phyloP scores from a whole-genome alignment of 192 early-diverging fungal species.

The Spinellus fusiger region DNA sequence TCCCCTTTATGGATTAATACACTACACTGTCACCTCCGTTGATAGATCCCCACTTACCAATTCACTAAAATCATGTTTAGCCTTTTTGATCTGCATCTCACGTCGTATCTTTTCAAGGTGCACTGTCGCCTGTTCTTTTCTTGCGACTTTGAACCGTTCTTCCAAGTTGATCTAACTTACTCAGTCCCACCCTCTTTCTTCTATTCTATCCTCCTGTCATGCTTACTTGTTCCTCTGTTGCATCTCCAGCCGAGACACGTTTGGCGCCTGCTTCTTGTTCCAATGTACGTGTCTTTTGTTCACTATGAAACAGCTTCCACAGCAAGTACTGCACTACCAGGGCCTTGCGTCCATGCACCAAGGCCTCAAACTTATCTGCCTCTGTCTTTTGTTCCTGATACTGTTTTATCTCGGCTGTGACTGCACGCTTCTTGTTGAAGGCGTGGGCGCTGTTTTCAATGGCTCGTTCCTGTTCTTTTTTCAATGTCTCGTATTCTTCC shows the following conservation, averaged over 20 bases:
- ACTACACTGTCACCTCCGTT: constrained; percentile 3
- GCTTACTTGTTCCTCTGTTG: constrained; percentile 4
- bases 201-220: neutral
- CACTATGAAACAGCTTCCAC: constrained; percentile 90
- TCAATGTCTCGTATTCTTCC: constrained; percentile 81
- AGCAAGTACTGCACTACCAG: constrained; percentile 67
- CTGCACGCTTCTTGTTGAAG: constrained; percentile 86
- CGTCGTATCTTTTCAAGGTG: constrained; percentile 64
- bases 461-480: constrained; percentile 75
- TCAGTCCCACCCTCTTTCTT: neutral
- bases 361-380: constrained; percentile 71
- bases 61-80: constrained; percentile 68
- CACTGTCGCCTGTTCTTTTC: constrained; percentile 66
- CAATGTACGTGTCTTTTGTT: constrained; percentile 55
- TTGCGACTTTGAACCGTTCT: constrained; percentile 53
- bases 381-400: constrained; percentile 90
- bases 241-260: neutral
- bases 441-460: constrained; percentile 84
- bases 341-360: constrained; percentile 52
- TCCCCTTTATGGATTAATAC: neutral
- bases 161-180: constrained; percentile 27
- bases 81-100: constrained; percentile 71
- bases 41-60: constrained; percentile 32
- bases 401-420: constrained; percentile 88
- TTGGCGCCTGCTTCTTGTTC: constrained; percentile 49